A percentile compares a stretch with the other conserved stretches of the same genome.
Evolutionary conservation across 2,329 filamentous ascomycete species (phyloP).

Genomic region (Sphaerulina musiva): DNA sequence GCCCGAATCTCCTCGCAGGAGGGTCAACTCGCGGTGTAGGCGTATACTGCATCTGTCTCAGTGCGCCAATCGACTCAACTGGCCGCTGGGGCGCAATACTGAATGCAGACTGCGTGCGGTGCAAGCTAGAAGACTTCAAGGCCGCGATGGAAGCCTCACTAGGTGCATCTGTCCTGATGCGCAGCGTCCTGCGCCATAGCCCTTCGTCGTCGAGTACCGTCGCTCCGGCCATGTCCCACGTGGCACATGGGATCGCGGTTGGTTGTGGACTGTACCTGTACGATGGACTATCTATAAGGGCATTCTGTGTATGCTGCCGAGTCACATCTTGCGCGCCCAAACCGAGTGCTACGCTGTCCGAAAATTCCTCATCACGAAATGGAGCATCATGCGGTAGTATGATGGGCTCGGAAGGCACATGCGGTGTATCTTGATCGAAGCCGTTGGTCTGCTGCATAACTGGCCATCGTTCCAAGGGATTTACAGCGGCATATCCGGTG

Average conservation of each 20-base stretch:
- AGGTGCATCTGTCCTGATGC: conserved; percentile 9
- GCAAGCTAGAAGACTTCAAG: conserved; percentile 20
- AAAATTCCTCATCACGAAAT: too few species aligned
- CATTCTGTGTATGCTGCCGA: not conserved
- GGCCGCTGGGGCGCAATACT: not conserved
- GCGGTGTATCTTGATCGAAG: too few species aligned
- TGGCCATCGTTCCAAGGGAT: too few species aligned
- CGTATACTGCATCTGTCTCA: not conserved
- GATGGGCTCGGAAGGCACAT: too few species aligned
- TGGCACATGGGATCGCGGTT: not conserved
- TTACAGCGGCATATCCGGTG: too few species aligned
- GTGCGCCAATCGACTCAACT: not conserved
- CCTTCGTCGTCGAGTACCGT: conserved; percentile 8
- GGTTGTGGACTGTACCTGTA: not conserved
- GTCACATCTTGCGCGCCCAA: not conserved
- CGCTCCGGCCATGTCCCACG: not conserved
- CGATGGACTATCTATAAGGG: not conserved
- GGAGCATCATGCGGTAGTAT: too few species aligned
- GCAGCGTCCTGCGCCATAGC: conserved; percentile 16
- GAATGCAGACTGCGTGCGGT: conserved; percentile 7
- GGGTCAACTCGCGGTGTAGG: not conserved
- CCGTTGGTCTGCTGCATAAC: not conserved
- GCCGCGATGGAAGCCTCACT: conserved; percentile 19
- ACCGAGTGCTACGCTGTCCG: not conserved
- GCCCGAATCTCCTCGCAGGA: too few species aligned